Percentiles rank a stretch among this genome's conserved stretches.
Conservation (phyloP, 495 filamentous ascomycete species). For the Xylaria sp. region DNA sequence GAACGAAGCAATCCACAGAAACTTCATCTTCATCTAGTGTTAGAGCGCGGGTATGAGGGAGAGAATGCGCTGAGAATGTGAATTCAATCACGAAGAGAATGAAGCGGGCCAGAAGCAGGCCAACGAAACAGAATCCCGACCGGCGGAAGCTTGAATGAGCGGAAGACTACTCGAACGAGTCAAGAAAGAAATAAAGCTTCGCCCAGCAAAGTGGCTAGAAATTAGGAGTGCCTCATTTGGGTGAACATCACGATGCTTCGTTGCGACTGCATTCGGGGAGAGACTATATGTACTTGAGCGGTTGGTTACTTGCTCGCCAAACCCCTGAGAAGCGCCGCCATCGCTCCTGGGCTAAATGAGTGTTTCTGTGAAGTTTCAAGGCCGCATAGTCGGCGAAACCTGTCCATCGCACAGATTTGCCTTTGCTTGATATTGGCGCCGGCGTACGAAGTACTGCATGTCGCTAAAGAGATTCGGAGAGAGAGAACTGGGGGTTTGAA, state of each 20-base stretch:
- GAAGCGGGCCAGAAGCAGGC: not conserved
- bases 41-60: not conserved
- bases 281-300: slow-evolving; percentile 1
- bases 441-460: not conserved
- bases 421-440: slow-evolving; percentile 13
- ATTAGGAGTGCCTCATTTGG: not conserved
- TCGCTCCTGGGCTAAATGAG: slow-evolving; percentile 31
- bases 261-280: slow-evolving; percentile 2
- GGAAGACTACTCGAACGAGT: slow-evolving; percentile 8
- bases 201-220: slow-evolving; percentile 5
- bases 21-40: not conserved
- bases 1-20: slow-evolving; percentile 12
- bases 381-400: slow-evolving; percentile 30
- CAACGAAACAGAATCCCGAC: slow-evolving; percentile 13
- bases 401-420: slow-evolving; percentile 27
- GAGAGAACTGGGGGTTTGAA: slow-evolving; percentile 6
- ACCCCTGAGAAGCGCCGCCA: slow-evolving; percentile 22
- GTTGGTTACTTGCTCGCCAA: not conserved
- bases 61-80: slow-evolving; percentile 6
- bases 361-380: slow-evolving; percentile 37
- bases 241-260: slow-evolving; percentile 3
- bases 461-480: not conserved
- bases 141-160: slow-evolving; percentile 17
- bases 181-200: slow-evolving; percentile 14
- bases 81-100: not conserved